Conservation (phyloP, 257 asterid genomes). For the Vinca minor region DNA sequence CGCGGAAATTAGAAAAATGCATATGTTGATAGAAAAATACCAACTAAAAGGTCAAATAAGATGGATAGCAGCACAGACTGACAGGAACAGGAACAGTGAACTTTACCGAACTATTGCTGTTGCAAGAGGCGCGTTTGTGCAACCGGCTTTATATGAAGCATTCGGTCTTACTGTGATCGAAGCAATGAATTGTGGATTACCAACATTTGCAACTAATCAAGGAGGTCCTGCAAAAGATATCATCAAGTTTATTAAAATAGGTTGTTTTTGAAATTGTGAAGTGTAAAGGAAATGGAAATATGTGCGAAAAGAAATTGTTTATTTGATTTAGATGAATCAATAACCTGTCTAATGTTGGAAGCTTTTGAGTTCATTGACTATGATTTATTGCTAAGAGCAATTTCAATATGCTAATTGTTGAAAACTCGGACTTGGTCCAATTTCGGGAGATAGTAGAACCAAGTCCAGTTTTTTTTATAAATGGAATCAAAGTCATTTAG, state of each 20-base stretch:
- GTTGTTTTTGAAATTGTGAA: neutral
- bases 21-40: conserved; percentile 49
- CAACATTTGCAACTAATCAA: conserved; percentile 83
- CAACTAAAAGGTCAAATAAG: conserved; percentile 71
- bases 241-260: neutral
- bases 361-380: neutral
- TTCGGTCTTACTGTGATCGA: conserved; percentile 84
- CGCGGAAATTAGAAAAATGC: conserved; percentile 81
- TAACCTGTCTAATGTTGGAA: neutral
- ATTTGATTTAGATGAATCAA: neutral
- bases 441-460: too few species aligned
- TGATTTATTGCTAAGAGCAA: neutral
- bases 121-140: conserved; percentile 79
- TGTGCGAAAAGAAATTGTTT: neutral
- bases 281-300: neutral
- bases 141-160: conserved; percentile 88
- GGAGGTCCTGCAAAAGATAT: conserved; percentile 57
- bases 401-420: neutral
- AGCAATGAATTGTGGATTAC: conserved; percentile 92
- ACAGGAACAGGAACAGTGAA: conserved; percentile 60
- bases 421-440: too few species aligned
- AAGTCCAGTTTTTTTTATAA: too few species aligned
- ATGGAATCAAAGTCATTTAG: too few species aligned
- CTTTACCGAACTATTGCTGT: conserved; percentile 76
- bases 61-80: too few species aligned